Evolutionary conservation across 805 yeast species (phyloP), one percentile per base, ranked within the genome.

Genomic region (Kuraishia molischiana): DNA sequence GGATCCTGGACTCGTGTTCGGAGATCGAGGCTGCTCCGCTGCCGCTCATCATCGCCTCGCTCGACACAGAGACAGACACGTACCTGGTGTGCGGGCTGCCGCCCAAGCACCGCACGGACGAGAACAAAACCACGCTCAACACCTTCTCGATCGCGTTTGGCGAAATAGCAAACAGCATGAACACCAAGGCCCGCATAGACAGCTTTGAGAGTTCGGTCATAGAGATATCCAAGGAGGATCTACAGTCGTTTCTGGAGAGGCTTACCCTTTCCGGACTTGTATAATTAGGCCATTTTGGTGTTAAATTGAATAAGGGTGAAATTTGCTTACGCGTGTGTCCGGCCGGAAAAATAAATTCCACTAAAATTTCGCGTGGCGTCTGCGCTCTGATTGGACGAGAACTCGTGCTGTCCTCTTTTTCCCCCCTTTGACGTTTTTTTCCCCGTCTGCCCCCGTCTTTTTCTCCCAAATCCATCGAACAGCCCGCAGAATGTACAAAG

Each of bases 191-290:
- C 15, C 72, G 90, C 50, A 83, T 92, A 44, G 97, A 92, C 56
- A 86, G 95, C 51, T 92, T 92, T 59, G 97, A 92, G 54, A 84
- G 95, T 45, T 78, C 97, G 3, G 85, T 92, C 18, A 86, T 92
- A 32, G 97, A 92, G 60, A 79, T 92, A 32, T 63, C 85, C 42
- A 81, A 79, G 51, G 95, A 89, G 35, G 98, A 92, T 54, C 63
- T 92, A 44, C 67, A 86, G 4, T 85, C 95, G 36, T 92, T 92
- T 52, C 60, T 92, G 43, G 97, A 92, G 54, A 75, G 77, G 41
- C 62, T 90, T 43, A 85, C 95, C 9, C 55, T 82, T 35, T 80
- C 87, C 62, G 89, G 89, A 2, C 54, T 74, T 35, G 59, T 72
- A 5, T 38, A 17, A 33, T 17, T 11, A 17, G 13, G 8, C 10